Evolutionary conservation across 768 basidiomycete genomes (phyloP).

Genomic region (Boletus pseudo-olivaceus): DNA sequence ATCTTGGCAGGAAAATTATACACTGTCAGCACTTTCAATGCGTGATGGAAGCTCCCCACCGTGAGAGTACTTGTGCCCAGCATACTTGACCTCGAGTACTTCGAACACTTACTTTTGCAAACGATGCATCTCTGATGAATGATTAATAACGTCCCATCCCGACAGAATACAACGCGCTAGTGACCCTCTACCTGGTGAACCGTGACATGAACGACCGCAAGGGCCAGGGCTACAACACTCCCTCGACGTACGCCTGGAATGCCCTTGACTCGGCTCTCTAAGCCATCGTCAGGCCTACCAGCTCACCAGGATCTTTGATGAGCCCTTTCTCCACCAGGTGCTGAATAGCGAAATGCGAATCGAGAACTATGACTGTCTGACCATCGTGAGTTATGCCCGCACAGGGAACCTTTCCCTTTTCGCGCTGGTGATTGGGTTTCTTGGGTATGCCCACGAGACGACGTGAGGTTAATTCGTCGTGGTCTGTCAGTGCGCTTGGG

Average conservation of each 20-base stretch:
- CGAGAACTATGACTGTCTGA: conserved; percentile 21
- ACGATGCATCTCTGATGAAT: conserved; percentile 25
- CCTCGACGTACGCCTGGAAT: conserved; percentile 33
- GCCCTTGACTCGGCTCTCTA: conserved; percentile 34
- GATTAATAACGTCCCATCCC: too few species aligned
- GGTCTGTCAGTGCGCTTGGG: neutral
- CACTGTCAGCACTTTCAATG: too few species aligned
- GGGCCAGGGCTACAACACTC: conserved; percentile 28
- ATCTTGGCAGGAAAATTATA: conserved; percentile 30
- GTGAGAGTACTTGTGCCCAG: conserved; percentile 24
- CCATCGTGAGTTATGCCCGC: conserved; percentile 26
- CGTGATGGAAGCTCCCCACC: conserved; percentile 21
- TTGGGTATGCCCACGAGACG: conserved; percentile 27
- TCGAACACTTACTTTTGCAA: conserved; percentile 30
- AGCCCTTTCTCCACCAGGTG: conserved; percentile 27
- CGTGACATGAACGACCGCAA: conserved; percentile 22
- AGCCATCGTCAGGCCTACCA: conserved; percentile 22
- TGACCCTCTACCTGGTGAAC: conserved; percentile 20
- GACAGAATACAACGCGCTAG: conserved; percentile 10
- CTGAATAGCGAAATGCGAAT: conserved; percentile 34
- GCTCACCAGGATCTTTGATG: conserved; percentile 26
- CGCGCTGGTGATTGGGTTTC: conserved; percentile 19
- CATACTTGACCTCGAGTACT: conserved; percentile 26
- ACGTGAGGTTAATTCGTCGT: conserved; percentile 22
- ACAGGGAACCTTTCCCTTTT: conserved; percentile 34